Evolutionary conservation across 768 basidiomycete species (phyloP).

Genomic region (Rhodotorula toruloides): DNA sequence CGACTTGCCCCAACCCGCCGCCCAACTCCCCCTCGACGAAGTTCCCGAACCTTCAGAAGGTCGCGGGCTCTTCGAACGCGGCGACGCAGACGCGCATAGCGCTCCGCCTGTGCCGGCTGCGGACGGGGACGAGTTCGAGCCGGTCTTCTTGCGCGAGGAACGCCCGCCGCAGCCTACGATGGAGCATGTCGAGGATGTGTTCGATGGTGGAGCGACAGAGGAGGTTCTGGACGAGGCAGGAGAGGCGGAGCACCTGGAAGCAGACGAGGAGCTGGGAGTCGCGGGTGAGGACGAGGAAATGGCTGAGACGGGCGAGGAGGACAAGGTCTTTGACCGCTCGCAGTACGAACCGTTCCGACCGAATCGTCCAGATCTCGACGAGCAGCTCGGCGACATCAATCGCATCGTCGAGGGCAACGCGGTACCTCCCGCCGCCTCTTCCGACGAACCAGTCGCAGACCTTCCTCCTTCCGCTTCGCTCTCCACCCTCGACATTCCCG

Average conservation of each 20-base stretch:
- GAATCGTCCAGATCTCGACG: background rate
- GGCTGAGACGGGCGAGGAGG: background rate
- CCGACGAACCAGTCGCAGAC: background rate
- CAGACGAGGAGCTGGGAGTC: background rate
- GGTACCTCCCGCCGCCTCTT: background rate
- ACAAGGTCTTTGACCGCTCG: background rate
- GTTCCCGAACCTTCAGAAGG: background rate
- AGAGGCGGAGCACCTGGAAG: rapidly evolving
- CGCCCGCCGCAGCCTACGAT: no score
- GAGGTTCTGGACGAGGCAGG: background rate
- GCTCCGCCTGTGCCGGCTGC: background rate
- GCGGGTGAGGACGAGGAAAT: background rate
- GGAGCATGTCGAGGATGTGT: background rate
- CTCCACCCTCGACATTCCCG: no score
- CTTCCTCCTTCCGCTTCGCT: no score
- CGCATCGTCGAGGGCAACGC: no score
- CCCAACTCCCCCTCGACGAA: background rate
- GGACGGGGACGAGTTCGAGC: no score
- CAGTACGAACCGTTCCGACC: no score
- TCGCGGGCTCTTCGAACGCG: background rate
- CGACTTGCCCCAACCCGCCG: background rate
- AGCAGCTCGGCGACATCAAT: no score
- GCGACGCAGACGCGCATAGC: background rate
- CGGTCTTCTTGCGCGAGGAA: no score
- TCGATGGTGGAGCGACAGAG: background rate